Conservation (phyloP, 2,329 filamentous ascomycete species). For the Xylariaceae sp. region DNA sequence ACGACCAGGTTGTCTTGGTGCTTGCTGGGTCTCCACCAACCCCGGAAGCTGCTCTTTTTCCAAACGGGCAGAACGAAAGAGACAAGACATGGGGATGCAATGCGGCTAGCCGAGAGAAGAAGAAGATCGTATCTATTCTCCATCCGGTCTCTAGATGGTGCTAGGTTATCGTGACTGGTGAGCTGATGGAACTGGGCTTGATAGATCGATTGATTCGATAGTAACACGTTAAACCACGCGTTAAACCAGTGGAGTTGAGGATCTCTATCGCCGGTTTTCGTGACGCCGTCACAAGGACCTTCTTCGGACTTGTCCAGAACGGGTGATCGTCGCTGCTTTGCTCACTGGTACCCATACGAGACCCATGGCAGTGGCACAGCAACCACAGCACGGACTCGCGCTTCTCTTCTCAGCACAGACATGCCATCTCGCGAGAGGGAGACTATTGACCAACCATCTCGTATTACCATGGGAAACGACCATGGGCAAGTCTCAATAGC, state of each 20-base stretch:
- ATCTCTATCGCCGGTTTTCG: too few relatives aligned
- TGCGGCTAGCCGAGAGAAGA: neutral
- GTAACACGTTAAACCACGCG: too few relatives aligned
- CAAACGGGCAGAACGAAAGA: neutral
- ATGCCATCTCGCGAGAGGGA: neutral
- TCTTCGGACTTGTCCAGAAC: neutral
- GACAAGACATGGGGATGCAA: neutral
- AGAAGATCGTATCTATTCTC: neutral
- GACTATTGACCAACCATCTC: neutral
- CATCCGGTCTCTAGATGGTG: too few relatives aligned
- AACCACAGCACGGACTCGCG: neutral
- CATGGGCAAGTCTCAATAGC: too few relatives aligned
- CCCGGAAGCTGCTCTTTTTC: too few relatives aligned
- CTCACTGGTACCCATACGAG: too few relatives aligned
- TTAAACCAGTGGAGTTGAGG: too few relatives aligned
- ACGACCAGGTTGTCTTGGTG: neutral
- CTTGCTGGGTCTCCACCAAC: neutral
- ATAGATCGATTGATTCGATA: too few relatives aligned
- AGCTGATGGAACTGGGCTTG: neutral
- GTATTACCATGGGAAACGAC: neutral
- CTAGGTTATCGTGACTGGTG: neutral
- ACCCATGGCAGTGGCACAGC: neutral
- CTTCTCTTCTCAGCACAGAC: too few relatives aligned
- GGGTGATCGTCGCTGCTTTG: neutral
- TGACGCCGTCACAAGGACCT: neutral